A percentile compares a stretch with the other conserved stretches of the same genome.
Evolutionary conservation across 306 rosid species (phyloP).

Genomic region (Biancaea sappan): DNA sequence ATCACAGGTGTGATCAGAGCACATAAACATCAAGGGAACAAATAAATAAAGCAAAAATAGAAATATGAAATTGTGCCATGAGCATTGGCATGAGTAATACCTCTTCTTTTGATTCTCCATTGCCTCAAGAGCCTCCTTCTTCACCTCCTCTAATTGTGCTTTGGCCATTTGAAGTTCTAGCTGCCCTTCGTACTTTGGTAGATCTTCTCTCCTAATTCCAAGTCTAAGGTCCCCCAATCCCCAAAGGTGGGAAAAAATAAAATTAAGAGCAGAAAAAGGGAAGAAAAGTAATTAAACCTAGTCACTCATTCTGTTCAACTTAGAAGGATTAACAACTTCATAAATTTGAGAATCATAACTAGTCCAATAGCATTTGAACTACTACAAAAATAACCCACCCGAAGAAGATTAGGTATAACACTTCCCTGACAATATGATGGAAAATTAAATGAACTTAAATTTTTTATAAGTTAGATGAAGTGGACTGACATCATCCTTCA

Average conservation of each 20-base stretch:
- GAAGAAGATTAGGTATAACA: neutral
- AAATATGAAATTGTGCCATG: neutral
- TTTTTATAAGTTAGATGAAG: neutral
- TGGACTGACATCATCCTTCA: neutral
- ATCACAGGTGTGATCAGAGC: neutral
- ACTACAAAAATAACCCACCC: conserved; percentile 2
- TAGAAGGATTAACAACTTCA: neutral
- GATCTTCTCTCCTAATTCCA: conserved; percentile 18
- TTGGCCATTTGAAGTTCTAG: conserved; percentile 78
- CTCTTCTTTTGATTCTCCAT: conserved; percentile 86
- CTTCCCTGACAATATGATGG: conserved; percentile 13
- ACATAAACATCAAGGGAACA: conserved; percentile 19
- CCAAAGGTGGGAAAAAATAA: neutral
- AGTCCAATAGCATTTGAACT: neutral
- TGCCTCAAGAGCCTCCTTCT: conserved; percentile 83
- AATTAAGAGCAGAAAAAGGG: neutral
- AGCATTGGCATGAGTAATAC: conserved; percentile 43
- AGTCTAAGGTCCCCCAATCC: neutral
- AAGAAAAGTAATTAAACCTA: neutral
- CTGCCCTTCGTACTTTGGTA: conserved; percentile 83
- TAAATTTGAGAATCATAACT: neutral
- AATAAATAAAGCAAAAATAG: neutral
- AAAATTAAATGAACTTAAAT: neutral
- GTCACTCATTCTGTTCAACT: conserved; percentile 14
- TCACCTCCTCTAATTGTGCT: conserved; percentile 84